Evolutionary conservation across 371 early-diverging fungal genomes (phyloP).

Genomic region (Mucor lusitanicus): DNA sequence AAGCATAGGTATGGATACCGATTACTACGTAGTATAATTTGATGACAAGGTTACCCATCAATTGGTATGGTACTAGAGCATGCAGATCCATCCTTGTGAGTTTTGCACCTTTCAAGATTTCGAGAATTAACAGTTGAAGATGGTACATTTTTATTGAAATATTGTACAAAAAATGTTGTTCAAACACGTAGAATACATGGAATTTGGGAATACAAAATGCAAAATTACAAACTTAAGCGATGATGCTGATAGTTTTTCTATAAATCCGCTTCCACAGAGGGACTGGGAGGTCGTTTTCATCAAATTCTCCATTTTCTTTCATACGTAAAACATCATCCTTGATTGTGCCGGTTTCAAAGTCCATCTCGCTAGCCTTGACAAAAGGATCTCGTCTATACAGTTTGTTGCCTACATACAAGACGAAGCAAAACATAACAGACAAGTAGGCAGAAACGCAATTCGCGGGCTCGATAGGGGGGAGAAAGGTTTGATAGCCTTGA

Average conservation of each 20-base stretch:
- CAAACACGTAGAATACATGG: neutral
- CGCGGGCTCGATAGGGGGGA: constrained; percentile 40
- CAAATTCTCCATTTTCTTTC: constrained; percentile 11
- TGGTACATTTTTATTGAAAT: neutral
- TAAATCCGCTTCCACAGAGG: constrained; percentile 20
- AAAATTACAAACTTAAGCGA: constrained; percentile 17
- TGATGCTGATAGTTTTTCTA: constrained; percentile 13
- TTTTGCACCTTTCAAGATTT: too few relatives aligned
- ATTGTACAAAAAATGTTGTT: constrained; percentile 2
- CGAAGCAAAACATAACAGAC: constrained; percentile 47
- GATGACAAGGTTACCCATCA: too few relatives aligned
- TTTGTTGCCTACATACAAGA: constrained; percentile 55
- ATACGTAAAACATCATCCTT: constrained; percentile 12
- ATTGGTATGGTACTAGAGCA: too few relatives aligned
- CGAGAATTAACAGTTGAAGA: too few relatives aligned
- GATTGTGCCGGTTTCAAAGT: constrained; percentile 37
- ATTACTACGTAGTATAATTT: too few relatives aligned
- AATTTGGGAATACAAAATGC: neutral
- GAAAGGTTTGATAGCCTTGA: constrained; percentile 58
- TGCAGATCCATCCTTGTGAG: too few relatives aligned
- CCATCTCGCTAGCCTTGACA: constrained; percentile 32
- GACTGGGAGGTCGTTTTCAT: constrained; percentile 11
- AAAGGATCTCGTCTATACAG: constrained; percentile 24
- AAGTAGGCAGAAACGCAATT: constrained; percentile 48
- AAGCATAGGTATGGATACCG: too few relatives aligned